Evolutionary conservation across 805 yeast genomes (phyloP).

Genomic region (Sungouiozyma ichnusensis): DNA sequence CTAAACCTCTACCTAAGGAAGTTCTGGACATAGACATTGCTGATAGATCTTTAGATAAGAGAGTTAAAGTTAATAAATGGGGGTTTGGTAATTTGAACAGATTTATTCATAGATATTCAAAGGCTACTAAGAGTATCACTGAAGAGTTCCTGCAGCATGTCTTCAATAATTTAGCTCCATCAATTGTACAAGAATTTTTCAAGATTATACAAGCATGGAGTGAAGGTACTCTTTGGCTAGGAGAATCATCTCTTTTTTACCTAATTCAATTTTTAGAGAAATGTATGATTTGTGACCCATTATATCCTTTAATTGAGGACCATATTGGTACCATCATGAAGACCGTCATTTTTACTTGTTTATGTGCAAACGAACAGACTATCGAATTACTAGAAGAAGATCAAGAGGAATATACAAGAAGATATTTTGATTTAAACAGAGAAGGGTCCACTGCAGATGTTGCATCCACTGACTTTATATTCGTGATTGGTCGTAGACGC

Average conservation of each 20-base stretch:
- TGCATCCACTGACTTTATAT: constrained; percentile 70
- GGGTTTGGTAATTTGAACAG: constrained; percentile 67
- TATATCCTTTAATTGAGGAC: constrained; percentile 58
- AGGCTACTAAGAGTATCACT: constrained; percentile 33
- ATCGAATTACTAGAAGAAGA: constrained; percentile 69
- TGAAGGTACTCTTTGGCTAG: constrained; percentile 44
- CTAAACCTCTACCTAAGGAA: constrained; percentile 43
- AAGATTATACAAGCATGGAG: constrained; percentile 35
- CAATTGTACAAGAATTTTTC: constrained; percentile 54
- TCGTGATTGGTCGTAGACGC: constrained; percentile 47
- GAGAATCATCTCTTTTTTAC: constrained; percentile 51
- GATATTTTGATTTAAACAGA: constrained; percentile 52
- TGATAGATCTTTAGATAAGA: constrained; percentile 36
- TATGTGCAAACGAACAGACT: constrained; percentile 57
- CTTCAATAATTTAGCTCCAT: constrained; percentile 52
- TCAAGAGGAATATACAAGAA: constrained; percentile 73
- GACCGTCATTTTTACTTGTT: constrained; percentile 63
- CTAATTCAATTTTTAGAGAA: constrained; percentile 56
- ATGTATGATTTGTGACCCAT: constrained; percentile 42
- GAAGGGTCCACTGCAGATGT: constrained; percentile 64
- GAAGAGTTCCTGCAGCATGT: constrained; percentile 49
- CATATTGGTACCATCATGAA: constrained; percentile 54
- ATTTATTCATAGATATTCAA: constrained; percentile 51
- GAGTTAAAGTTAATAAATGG: constrained; percentile 82
- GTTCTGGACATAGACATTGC: constrained; percentile 38